Conservation (phyloP, 345 rosid species). For the Eucalyptus pumila region DNA sequence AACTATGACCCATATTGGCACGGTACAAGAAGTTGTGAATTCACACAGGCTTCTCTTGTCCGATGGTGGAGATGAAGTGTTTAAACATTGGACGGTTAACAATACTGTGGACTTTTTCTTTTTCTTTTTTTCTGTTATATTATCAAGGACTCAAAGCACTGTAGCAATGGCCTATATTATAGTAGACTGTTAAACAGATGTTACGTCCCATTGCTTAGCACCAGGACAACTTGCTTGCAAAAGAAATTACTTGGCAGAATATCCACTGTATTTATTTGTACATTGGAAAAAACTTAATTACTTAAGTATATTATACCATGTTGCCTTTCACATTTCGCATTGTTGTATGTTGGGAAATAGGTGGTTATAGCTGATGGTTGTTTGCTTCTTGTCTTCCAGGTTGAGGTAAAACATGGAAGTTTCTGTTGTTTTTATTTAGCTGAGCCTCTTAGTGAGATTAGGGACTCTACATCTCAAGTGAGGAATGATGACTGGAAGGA, state of each 20-base stretch:
- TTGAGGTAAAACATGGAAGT: constrained; percentile 50
- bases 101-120: neutral
- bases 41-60: neutral
- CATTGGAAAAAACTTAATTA: neutral
- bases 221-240: neutral
- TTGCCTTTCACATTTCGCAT: neutral
- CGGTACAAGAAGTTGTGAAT: neutral
- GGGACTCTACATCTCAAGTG: constrained; percentile 15
- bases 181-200: neutral
- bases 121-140: neutral
- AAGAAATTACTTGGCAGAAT: neutral
- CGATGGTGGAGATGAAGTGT: neutral
- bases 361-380: neutral
- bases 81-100: neutral
- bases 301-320: neutral
- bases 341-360: neutral
- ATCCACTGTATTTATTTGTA: neutral
- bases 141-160: neutral
- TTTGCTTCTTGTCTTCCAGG: constrained; percentile 25
- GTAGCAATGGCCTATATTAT: neutral
- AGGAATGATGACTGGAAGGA: constrained; percentile 13
- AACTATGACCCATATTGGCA: neutral
- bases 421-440: constrained; percentile 65
- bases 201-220: neutral
- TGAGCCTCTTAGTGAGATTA: constrained; percentile 37